Percentiles rank a stretch among this genome's conserved stretches.
Conservation (phyloP, 306 rosid species). For the Rosa chinensis region DNA sequence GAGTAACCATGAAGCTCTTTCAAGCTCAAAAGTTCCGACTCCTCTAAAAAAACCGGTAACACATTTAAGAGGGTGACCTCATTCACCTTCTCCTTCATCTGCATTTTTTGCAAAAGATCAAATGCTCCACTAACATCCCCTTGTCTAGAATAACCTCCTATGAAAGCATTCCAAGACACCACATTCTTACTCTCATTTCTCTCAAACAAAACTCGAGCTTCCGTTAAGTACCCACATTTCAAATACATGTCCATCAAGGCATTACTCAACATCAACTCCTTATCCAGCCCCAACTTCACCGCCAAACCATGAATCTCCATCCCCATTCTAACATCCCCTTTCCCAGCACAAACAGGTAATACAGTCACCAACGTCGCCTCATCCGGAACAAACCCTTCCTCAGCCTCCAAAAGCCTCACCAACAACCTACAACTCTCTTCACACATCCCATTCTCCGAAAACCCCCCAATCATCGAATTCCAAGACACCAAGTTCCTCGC, state of each 20-base stretch:
- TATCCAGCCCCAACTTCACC: conserved; percentile 50
- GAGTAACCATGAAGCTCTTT: conserved; percentile 74
- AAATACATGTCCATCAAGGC: conserved; percentile 75
- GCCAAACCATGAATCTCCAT: conserved; percentile 70
- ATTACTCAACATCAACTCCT: conserved; percentile 61
- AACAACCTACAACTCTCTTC: conserved; percentile 40
- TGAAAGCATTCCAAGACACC: conserved; percentile 83
- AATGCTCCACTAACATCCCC: conserved; percentile 49
- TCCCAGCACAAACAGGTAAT: conserved; percentile 58
- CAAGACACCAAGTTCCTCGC: conserved; percentile 69
- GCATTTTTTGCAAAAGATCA: conserved; percentile 60
- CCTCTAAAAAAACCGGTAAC: conserved; percentile 62
- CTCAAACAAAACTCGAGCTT: conserved; percentile 49
- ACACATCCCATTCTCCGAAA: conserved; percentile 51
- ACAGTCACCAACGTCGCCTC: conserved; percentile 69
- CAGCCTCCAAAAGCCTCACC: conserved; percentile 42
- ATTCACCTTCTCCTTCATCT: conserved; percentile 48
- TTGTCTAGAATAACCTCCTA: conserved; percentile 60
- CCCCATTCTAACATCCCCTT: conserved; percentile 51
- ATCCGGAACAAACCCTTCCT: conserved; percentile 56
- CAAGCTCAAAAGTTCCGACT: conserved; percentile 45
- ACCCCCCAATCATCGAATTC: conserved; percentile 66
- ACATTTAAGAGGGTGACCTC: conserved; percentile 69
- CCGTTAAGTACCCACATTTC: conserved; percentile 55
- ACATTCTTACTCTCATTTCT: conserved; percentile 51